Percentiles rank a stretch among this genome's conserved stretches.
Evolutionary conservation across 345 rosid species (phyloP).

Genomic region (Dipteronia sinensis): DNA sequence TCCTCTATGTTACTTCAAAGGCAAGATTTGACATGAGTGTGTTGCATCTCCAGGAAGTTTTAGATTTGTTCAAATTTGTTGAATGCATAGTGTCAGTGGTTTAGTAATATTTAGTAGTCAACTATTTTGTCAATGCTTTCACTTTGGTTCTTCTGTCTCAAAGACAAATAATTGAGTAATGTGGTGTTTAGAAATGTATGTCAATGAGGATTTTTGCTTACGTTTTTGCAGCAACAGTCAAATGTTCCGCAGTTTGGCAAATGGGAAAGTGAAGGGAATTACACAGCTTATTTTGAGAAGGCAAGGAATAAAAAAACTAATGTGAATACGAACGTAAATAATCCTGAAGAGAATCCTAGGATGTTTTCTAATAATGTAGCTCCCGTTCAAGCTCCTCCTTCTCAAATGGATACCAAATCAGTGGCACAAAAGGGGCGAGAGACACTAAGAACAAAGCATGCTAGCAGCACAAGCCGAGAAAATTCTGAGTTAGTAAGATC

Average conservation of each 20-base stretch:
- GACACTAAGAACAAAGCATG: slow-evolving; percentile 9
- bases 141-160: no score
- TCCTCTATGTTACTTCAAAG: not conserved
- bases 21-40: not conserved
- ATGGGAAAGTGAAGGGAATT: slow-evolving; percentile 32
- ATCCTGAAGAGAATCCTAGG: slow-evolving; percentile 3
- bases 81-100: no score
- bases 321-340: slow-evolving; percentile 13
- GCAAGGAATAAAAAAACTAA: slow-evolving; percentile 19
- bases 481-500: slow-evolving; percentile 8
- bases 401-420: slow-evolving; percentile 5
- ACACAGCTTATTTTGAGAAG: slow-evolving; percentile 37
- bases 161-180: no score
- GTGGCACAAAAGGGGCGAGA: slow-evolving; percentile 10
- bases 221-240: slow-evolving; percentile 20
- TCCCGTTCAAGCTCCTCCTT: slow-evolving; percentile 16
- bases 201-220: not conserved
- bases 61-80: no score
- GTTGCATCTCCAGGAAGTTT: no score
- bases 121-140: no score
- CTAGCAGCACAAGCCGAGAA: not conserved
- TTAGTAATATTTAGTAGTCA: no score
- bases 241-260: slow-evolving; percentile 39
- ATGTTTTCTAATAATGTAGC: not conserved
- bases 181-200: no score